A percentile compares a stretch with the other conserved stretches of the same genome.
Evolutionary conservation across 2,329 filamentous ascomycete species (phyloP).

Genomic region (Ceratocystis destructans): DNA sequence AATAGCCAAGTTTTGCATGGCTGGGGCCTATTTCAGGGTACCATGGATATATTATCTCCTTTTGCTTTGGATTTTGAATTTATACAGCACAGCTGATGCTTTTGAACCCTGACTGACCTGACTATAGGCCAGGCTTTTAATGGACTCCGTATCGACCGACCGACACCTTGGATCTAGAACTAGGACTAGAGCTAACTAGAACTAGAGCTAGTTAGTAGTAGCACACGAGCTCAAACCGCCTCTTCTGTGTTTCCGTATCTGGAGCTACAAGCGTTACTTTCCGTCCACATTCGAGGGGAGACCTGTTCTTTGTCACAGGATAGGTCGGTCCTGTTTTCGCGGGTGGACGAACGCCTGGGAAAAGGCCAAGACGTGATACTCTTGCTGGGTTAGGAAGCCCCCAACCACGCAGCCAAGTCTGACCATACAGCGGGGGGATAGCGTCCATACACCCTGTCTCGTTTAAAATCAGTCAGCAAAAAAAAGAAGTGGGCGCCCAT

Average conservation of each 20-base stretch:
- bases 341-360: not conserved
- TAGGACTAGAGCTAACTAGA: too few species aligned
- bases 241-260: too few species aligned
- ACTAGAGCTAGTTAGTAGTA: too few species aligned
- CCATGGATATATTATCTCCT: not conserved
- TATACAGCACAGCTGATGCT: not conserved
- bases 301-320: not conserved
- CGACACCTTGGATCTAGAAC: too few species aligned
- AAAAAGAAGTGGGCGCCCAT: not conserved
- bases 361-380: not conserved
- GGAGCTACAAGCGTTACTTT: too few species aligned
- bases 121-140: not conserved
- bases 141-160: too few species aligned
- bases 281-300: too few species aligned
- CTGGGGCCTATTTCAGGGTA: not conserved
- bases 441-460: not conserved
- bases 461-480: not conserved
- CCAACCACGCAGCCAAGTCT: not conserved
- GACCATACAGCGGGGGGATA: not conserved
- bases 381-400: not conserved
- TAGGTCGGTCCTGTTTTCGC: not conserved
- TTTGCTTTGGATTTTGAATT: not conserved
- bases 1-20: not conserved
- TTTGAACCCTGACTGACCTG: constrained; percentile 1
- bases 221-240: too few species aligned